These are phyloP conservation scores for Pseudodiploospora longispora DNA, from an alignment of 2,329 filamentous ascomycete species.

Conservation along the genomic window DNA sequence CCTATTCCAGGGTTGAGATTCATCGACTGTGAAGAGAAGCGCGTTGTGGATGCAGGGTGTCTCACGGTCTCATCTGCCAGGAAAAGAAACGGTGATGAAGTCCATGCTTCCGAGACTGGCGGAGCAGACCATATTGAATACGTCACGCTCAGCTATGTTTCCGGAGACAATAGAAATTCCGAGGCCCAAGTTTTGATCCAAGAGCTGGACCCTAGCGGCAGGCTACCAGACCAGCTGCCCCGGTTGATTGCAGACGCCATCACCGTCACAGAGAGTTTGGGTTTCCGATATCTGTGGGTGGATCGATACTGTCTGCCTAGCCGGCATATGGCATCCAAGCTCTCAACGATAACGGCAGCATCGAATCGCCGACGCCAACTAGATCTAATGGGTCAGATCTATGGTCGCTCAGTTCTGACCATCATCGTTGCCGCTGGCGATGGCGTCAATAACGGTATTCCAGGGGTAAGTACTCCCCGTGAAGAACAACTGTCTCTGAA, in stretches of 20 bases:
- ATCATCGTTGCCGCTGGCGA: constrained; percentile 27
- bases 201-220: constrained; percentile 2
- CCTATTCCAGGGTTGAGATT: constrained; percentile 22
- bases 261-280: constrained; percentile 21
- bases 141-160: constrained; percentile 29
- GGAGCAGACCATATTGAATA: constrained; percentile 19
- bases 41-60: constrained; percentile 22
- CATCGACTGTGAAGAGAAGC: constrained; percentile 22
- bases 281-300: constrained; percentile 30
- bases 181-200: neutral
- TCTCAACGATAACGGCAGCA: neutral
- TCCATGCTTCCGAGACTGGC: neutral
- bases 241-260: constrained; percentile 26
- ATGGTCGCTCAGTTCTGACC: constrained; percentile 23
- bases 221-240: constrained; percentile 19
- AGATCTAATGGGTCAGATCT: constrained; percentile 26
- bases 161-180: constrained; percentile 10
- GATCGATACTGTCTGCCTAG: constrained; percentile 26
- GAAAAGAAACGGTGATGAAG: too few relatives aligned
- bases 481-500: constrained; percentile 27
- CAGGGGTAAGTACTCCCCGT: constrained; percentile 24
- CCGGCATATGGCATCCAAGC: constrained; percentile 15
- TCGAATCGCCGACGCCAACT: constrained; percentile 18
- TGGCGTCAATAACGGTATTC: constrained; percentile 22
- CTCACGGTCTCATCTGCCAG: constrained; percentile 1